Evolutionary conservation across 345 rosid genomes (phyloP), one percentile per base, ranked within the genome.

Genomic region (Noccaea caerulescens): DNA sequence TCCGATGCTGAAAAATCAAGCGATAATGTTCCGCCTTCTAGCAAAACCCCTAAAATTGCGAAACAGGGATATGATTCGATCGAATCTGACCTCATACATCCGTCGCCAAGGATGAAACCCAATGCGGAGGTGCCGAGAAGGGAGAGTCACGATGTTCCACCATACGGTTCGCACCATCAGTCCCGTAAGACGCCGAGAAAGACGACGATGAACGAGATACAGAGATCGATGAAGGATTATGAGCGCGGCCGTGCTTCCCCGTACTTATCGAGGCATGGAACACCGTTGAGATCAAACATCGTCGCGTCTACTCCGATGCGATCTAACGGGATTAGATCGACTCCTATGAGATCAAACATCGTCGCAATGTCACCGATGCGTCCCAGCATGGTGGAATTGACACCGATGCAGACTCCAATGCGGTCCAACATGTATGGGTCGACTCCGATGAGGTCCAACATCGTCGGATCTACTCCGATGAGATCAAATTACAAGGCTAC

Each of bases 211-310:
- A 34, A 33, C 10, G 58, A 65, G 38, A 66, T 33, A 41, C 72
- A 52, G 0, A 59, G n/a, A 7, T n/a, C 72, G 16, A 0, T 5
- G 14, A 76, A 64, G 2, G 76, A 42, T 36, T 34, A 76, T 4
- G 66, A 70, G 27, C 75, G 9, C 0, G 65, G 46, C 5, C 55
- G 67, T 51, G 63, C 57, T 11, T 70, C 80, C 0, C 76, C 79
- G 10, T 76, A 76, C 33, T 56, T 76, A 37, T 76, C 79, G 1
- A 69, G 47, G 5, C 70, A 73, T 10, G 83, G 79, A n/a, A 77
- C 80, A 1, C 80, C 80, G 9, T 51, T 71, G 73, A 72, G 77
- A 60, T 71, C 77, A 0, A 77, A 77, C 39, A 71, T 72, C 6
- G 5, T 63, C 8, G 12, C 75, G 18, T 70, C 76, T 0, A 72